Evolutionary conservation across 2,329 filamentous ascomycete species (phyloP).

Genomic region (Talaromyces islandicus): DNA sequence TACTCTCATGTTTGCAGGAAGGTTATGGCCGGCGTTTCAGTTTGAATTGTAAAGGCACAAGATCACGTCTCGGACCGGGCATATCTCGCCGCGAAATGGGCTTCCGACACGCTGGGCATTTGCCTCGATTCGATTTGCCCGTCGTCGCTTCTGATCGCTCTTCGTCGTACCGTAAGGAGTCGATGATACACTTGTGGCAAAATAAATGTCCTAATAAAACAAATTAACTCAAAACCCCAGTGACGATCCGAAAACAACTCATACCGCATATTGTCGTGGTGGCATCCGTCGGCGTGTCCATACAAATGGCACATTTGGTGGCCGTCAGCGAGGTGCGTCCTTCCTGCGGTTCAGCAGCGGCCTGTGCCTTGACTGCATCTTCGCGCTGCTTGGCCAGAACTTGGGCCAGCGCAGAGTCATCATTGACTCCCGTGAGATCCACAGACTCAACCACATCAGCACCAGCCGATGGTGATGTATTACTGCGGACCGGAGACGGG

Average conservation of each 20-base stretch:
- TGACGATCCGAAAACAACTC: conserved; percentile 15
- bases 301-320: conserved; percentile 57
- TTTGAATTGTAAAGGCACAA: conserved; percentile 35
- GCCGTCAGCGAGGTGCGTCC: conserved; percentile 37
- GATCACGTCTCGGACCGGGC: conserved; percentile 27
- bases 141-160: conserved; percentile 35
- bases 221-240: not conserved
- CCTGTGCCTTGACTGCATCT: conserved; percentile 45
- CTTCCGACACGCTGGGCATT: conserved; percentile 42
- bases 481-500: conserved; percentile 3
- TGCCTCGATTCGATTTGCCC: conserved; percentile 29
- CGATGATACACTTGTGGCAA: conserved; percentile 58
- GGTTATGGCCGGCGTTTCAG: conserved; percentile 14
- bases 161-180: conserved; percentile 53
- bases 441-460: conserved; percentile 38
- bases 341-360: conserved; percentile 22
- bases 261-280: conserved; percentile 56
- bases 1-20: not conserved
- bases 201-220: conserved; percentile 52
- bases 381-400: conserved; percentile 48
- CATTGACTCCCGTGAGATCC: conserved; percentile 44
- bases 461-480: conserved; percentile 10
- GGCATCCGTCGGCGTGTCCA: conserved; percentile 55
- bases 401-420: conserved; percentile 35
- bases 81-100: conserved; percentile 30